These are phyloP conservation scores for Cryptococcus sp. DNA, from an alignment of 1,284 basidiomycete species.

Conservation along the genomic window DNA sequence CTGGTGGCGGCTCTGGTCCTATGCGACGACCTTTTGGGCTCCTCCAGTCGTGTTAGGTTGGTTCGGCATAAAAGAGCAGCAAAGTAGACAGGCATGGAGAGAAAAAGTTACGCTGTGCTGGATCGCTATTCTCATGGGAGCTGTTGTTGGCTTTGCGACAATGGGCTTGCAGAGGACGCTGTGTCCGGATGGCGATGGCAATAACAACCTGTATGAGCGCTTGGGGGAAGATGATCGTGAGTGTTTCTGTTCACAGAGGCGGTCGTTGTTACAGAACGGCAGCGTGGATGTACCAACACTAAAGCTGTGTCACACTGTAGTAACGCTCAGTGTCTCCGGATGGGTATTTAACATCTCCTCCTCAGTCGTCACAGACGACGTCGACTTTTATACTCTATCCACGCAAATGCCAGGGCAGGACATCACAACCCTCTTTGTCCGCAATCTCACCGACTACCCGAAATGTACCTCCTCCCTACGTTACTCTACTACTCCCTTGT, in stretches of 20 bases:
- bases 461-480: slow-evolving; percentile 65
- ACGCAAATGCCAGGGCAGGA: slow-evolving; percentile 72
- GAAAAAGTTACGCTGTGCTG: slow-evolving; percentile 95
- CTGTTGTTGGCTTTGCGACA: slow-evolving; percentile 83
- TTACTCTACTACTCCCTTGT: slow-evolving; percentile 74
- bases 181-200: slow-evolving; percentile 64
- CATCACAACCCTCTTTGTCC: slow-evolving; percentile 80
- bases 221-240: slow-evolving; percentile 44
- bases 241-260: slow-evolving; percentile 10
- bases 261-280: not conserved
- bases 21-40: slow-evolving; percentile 86
- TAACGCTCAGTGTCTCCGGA: slow-evolving; percentile 76
- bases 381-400: slow-evolving; percentile 66
- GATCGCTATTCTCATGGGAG: slow-evolving; percentile 77
- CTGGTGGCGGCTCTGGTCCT: slow-evolving; percentile 80
- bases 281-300: not conserved
- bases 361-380: slow-evolving; percentile 57
- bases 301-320: slow-evolving; percentile 33
- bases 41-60: slow-evolving; percentile 72
- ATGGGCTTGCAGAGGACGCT: slow-evolving; percentile 91
- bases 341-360: slow-evolving; percentile 74
- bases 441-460: slow-evolving; percentile 64
- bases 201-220: slow-evolving; percentile 27
- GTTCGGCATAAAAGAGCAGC: slow-evolving; percentile 74
- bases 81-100: slow-evolving; percentile 88